Evolutionary conservation across 2,329 filamentous ascomycete species (phyloP).

Genomic region (Ophiostoma novo-ulmi): DNA sequence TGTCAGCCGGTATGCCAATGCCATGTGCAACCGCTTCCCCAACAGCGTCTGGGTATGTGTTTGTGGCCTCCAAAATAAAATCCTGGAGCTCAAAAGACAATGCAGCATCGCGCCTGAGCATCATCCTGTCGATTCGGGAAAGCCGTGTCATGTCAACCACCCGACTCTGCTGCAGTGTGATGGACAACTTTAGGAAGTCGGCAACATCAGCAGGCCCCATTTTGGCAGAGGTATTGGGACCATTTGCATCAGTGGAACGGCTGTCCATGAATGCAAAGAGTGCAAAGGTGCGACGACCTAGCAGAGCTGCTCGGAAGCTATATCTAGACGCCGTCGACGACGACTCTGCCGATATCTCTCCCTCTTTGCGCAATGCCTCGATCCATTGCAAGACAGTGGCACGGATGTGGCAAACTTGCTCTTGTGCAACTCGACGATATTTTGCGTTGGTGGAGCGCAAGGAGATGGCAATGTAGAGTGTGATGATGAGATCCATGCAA

Average conservation of each 20-base stretch:
- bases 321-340: constrained; percentile 41
- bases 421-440: background rate
- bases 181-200: background rate
- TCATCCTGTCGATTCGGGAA: background rate
- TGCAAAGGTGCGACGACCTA: constrained; percentile 46
- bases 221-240: background rate
- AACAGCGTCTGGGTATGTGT: background rate
- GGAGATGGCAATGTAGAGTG: constrained; percentile 40
- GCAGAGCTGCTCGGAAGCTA: constrained; percentile 50
- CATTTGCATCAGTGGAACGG: no score
- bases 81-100: background rate
- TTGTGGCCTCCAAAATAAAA: background rate
- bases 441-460: background rate
- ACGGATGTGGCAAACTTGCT: constrained; percentile 34
- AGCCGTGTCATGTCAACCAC: background rate
- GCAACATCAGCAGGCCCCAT: background rate
- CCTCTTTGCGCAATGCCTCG: constrained; percentile 41
- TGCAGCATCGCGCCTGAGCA: background rate
- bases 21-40: background rate
- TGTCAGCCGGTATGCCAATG: background rate
- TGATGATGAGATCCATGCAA: constrained; percentile 55
- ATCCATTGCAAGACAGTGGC: constrained; percentile 48
- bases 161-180: background rate
- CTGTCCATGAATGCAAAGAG: background rate
- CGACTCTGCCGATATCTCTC: constrained; percentile 37